Conservation (phyloP, 768 basidiomycete genomes). For the Boletales sp. region DNA sequence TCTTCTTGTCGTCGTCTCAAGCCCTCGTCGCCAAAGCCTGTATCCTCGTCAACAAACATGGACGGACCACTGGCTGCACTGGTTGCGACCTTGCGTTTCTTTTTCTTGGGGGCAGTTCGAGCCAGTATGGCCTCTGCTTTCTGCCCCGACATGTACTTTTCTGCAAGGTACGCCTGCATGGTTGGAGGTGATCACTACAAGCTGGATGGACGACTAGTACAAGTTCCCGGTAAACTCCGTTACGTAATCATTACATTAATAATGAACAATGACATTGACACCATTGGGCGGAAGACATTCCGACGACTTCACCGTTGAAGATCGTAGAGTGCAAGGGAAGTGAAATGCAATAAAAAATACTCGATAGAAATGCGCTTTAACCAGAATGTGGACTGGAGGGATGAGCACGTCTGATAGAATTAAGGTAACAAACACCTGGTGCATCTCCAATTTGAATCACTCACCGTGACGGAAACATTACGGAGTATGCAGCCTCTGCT, state of each 20-base stretch:
- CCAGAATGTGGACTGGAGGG: slow-evolving; percentile 1
- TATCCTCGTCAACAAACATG: slow-evolving; percentile 65
- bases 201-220: neutral
- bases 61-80: slow-evolving; percentile 24
- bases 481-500: slow-evolving; percentile 25
- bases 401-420: slow-evolving; percentile 4
- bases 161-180: slow-evolving; percentile 82
- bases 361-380: neutral
- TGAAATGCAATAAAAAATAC: too few species aligned
- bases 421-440: neutral
- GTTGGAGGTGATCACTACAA: neutral
- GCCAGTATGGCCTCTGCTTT: slow-evolving; percentile 95
- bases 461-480: slow-evolving; percentile 22
- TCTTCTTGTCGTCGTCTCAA: slow-evolving; percentile 52
- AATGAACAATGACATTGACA: too few species aligned
- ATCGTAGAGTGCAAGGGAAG: too few species aligned
- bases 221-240: too few species aligned
- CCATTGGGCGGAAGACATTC: too few species aligned
- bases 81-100: slow-evolving; percentile 55
- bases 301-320: too few species aligned
- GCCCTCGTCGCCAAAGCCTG: slow-evolving; percentile 55
- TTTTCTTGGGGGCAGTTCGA: slow-evolving; percentile 55
- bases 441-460: neutral
- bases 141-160: slow-evolving; percentile 94
- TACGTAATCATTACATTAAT: too few species aligned